Base-by-base conservation (phyloP, 2,329 filamentous ascomycete genomes). In the Fusarium pininemorale region DNA sequence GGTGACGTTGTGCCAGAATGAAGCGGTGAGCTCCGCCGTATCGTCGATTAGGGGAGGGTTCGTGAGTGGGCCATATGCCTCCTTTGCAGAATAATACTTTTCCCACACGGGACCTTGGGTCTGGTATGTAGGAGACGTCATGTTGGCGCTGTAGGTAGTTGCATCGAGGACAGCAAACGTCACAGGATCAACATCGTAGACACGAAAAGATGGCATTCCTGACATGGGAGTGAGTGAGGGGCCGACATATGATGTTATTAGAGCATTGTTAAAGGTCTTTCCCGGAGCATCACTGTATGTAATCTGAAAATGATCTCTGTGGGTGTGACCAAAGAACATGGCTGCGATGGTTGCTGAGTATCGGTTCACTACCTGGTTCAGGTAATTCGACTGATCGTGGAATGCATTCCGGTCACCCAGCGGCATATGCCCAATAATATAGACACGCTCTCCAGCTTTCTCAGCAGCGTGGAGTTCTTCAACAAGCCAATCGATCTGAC, bases 1-100 rank as follows among this genome's bases (percentile, higher is more conserved):
- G 3, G 89, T 90, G 26, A 90, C 82, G 71, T 87, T 85, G 77
- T 90, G 89, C 89, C 89, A 91, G 79, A 90, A 90, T 2, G 85
- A 85, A 0, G 88, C 86, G 3, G 86, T 88, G 39, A 91, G 84
- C 72, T 90, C 80, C 8, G 82, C 82, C 15, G 79, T 79, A 6
- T 79, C 50, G 47, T 81, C 73, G 16, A 78, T 79, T 3, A 86
- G 72, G 3, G 86, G 83, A 42, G 87, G 84, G 37, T 69, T 77
- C 20, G 87, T 79, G 3, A 85, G 80, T 1, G 83, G 73, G 11
- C 87, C 88, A 74, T 90, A 90, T 13, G 83, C 81, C 59, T 86
- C 85, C 76, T 87, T 88, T 38, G 87, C 89, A 6, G 87, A 89
- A 80, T 90, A 90, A 78, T 88, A 87, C 58, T 85, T 85, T 12